Conservation (phyloP, 495 filamentous ascomycete species). For the Evansstolkia leycettana region DNA sequence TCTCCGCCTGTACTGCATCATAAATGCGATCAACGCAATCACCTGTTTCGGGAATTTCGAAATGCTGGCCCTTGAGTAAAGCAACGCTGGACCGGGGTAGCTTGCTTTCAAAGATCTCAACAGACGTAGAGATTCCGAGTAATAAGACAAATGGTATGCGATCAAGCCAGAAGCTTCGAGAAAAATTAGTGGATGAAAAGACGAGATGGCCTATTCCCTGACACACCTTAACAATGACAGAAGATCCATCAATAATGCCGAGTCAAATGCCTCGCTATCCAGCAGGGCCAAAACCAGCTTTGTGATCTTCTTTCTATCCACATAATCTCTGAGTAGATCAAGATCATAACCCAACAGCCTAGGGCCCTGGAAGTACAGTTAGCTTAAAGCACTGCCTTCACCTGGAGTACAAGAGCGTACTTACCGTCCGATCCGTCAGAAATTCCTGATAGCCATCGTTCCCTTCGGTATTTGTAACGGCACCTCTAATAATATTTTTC, state of each 20-base stretch:
- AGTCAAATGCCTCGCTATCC: slow-evolving; percentile 90
- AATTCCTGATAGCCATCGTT: slow-evolving; percentile 32
- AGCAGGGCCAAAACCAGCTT: slow-evolving; percentile 68
- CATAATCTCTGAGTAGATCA: slow-evolving; percentile 59
- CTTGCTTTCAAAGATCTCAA: slow-evolving; percentile 77
- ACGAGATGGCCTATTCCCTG: not conserved
- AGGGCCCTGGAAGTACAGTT: slow-evolving; percentile 39
- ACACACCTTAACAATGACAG: slow-evolving; percentile 64
- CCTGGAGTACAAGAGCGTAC: slow-evolving; percentile 8
- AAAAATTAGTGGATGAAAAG: too few relatives aligned
- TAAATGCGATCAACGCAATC: slow-evolving; percentile 72
- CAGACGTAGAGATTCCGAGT: slow-evolving; percentile 82
- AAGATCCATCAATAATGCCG: slow-evolving; percentile 61
- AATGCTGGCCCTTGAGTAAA: slow-evolving; percentile 61
- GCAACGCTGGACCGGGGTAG: slow-evolving; percentile 64
- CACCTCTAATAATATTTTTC: slow-evolving; percentile 71
- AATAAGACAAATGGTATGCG: slow-evolving; percentile 83
- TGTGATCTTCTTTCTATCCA: slow-evolving; percentile 39
- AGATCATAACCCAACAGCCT: slow-evolving; percentile 86
- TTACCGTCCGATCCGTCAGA: slow-evolving; percentile 40
- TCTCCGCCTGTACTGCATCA: slow-evolving; percentile 47
- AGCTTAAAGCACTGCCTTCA: slow-evolving; percentile 5
- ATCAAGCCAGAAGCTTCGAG: slow-evolving; percentile 62
- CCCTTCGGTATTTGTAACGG: slow-evolving; percentile 41
- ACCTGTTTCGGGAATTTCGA: slow-evolving; percentile 68